Percentiles rank a stretch among this genome's conserved stretches.
Evolutionary conservation across 768 basidiomycete species (phyloP).

Genomic region (Omphalotus guepiniiformis): DNA sequence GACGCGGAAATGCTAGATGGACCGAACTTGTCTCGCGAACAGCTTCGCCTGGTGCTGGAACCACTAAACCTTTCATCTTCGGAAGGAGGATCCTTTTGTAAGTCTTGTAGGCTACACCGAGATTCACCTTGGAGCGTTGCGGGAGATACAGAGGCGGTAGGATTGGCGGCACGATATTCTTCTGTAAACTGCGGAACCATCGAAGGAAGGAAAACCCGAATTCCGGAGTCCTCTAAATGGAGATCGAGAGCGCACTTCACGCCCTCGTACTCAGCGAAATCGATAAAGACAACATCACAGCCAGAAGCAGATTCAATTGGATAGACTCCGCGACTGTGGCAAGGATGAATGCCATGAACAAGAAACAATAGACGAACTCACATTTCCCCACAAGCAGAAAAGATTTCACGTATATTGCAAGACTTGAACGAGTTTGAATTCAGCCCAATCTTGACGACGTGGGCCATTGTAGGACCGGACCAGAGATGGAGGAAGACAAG

Average conservation of each 20-base stretch:
- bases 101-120: too few relatives aligned
- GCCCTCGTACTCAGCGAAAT: conserved; percentile 17
- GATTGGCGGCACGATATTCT: conserved; percentile 15
- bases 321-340: conserved; percentile 10
- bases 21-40: too few relatives aligned
- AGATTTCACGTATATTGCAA: neutral
- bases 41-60: too few relatives aligned
- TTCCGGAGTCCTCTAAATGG: conserved; percentile 15
- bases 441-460: neutral
- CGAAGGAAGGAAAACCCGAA: conserved; percentile 18
- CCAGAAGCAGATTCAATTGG: conserved; percentile 16
- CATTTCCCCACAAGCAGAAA: neutral
- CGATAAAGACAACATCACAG: conserved; percentile 22
- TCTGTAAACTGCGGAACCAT: conserved; percentile 16
- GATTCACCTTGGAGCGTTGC: too few relatives aligned
- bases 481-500: neutral
- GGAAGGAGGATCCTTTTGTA: too few relatives aligned
- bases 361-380: neutral
- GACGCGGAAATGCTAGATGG: too few relatives aligned
- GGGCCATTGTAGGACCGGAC: neutral
- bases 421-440: neutral
- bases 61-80: too few relatives aligned
- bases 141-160: neutral
- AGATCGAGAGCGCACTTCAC: conserved; percentile 21
- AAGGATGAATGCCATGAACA: neutral